Conservation (phyloP, 2,329 filamentous ascomycete genomes). For the Paecilomyces variotii region DNA sequence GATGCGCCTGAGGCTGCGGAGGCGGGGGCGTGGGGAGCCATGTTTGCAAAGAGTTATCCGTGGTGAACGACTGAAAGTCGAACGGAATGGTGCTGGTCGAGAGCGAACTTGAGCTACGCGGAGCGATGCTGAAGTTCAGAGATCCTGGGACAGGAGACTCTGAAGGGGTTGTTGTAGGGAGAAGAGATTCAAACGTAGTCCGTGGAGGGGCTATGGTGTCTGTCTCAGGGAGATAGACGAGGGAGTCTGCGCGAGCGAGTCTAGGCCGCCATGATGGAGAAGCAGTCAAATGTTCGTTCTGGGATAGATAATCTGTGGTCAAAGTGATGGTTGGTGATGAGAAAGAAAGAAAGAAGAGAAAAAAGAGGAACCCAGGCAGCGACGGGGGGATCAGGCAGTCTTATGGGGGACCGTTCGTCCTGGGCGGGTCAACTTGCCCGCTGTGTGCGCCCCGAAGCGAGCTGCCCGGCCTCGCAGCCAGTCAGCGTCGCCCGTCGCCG, state of each 20-base stretch:
- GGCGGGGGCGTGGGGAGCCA: slow-evolving; percentile 40
- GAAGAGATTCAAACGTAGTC: slow-evolving; percentile 18
- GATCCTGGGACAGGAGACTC: slow-evolving; percentile 37
- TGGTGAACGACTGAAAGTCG: slow-evolving; percentile 41
- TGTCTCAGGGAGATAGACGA: slow-evolving; percentile 31
- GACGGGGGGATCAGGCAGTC: slow-evolving; percentile 31
- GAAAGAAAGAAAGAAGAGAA: slow-evolving; percentile 2
- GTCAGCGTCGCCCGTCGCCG: not conserved
- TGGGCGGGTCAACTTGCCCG: not conserved
- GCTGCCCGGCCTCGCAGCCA: not conserved
- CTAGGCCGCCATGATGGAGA: slow-evolving; percentile 33
- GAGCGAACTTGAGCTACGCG: slow-evolving; percentile 36
- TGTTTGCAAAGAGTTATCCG: slow-evolving; percentile 41
- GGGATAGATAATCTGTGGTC: slow-evolving; percentile 3
- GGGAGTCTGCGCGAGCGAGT: slow-evolving; percentile 13
- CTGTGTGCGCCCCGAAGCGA: slow-evolving; percentile 8
- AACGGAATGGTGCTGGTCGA: slow-evolving; percentile 27
- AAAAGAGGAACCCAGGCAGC: slow-evolving; percentile 26
- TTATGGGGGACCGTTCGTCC: slow-evolving; percentile 17
- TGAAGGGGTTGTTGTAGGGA: slow-evolving; percentile 24
- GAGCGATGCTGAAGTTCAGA: slow-evolving; percentile 38
- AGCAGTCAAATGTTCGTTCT: slow-evolving; percentile 9
- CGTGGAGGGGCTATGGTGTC: slow-evolving; percentile 34
- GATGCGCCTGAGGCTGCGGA: slow-evolving; percentile 34
- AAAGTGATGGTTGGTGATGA: slow-evolving; percentile 5